Evolutionary conservation across 768 basidiomycete genomes (phyloP).

Genomic region (Pholiota conissans): DNA sequence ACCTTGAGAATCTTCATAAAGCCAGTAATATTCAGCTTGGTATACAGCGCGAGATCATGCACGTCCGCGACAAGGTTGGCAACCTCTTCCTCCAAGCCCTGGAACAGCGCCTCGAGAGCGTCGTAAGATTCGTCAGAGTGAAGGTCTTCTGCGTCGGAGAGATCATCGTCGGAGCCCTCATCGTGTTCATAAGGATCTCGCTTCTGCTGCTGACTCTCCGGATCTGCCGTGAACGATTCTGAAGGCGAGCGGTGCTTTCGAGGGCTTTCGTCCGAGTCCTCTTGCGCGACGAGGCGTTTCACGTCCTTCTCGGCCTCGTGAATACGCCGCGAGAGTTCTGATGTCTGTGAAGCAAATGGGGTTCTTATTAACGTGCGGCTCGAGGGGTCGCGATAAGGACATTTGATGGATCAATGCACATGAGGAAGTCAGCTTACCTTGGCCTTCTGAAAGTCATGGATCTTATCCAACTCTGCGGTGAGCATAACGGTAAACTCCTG

Average conservation of each 20-base stretch:
- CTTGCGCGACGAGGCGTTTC: constrained; percentile 69
- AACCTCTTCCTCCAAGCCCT: constrained; percentile 88
- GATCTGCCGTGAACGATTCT: constrained; percentile 37
- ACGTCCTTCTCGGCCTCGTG: constrained; percentile 81
- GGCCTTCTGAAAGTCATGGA: constrained; percentile 87
- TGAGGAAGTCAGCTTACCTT: constrained; percentile 53
- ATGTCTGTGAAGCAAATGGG: constrained; percentile 48
- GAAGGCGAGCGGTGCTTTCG: constrained; percentile 14
- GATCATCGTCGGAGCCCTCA: constrained; percentile 72
- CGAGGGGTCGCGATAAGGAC: background rate
- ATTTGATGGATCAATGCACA: background rate
- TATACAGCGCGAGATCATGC: constrained; percentile 87
- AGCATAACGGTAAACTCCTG: constrained; percentile 77
- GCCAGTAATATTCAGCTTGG: constrained; percentile 97
- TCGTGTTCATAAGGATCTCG: constrained; percentile 50
- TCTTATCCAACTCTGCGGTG: constrained; percentile 87
- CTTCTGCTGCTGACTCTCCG: constrained; percentile 54
- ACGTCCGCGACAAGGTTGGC: constrained; percentile 93
- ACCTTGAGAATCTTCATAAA: constrained; percentile 99
- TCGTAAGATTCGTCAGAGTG: constrained; percentile 57
- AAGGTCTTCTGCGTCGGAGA: constrained; percentile 40
- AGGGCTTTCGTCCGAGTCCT: constrained; percentile 27
- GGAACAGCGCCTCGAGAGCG: constrained; percentile 84
- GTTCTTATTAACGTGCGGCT: background rate
- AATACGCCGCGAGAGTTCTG: constrained; percentile 81